Evolutionary conservation across 306 rosid species (phyloP).

Genomic region (Potentilla sterilis): DNA sequence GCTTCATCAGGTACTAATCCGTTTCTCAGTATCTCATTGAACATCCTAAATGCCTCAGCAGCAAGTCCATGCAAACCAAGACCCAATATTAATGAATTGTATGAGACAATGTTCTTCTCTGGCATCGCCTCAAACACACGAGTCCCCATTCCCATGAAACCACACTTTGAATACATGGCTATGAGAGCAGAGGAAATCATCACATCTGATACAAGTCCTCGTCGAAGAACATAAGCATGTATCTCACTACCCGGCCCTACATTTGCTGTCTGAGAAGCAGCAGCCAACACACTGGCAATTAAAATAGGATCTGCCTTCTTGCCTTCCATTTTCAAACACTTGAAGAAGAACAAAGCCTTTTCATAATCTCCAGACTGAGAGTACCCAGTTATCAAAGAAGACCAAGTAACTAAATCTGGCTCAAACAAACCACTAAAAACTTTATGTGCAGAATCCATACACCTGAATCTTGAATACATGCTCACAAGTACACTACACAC

Average conservation of each 20-base stretch:
- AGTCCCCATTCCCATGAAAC: slow-evolving; percentile 58
- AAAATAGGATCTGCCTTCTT: slow-evolving; percentile 66
- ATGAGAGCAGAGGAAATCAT: slow-evolving; percentile 75
- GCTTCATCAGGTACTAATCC: slow-evolving; percentile 64
- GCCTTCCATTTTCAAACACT: slow-evolving; percentile 47
- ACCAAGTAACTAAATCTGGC: slow-evolving; percentile 87
- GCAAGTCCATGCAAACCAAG: slow-evolving; percentile 79
- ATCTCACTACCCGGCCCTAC: slow-evolving; percentile 58
- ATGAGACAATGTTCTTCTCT: slow-evolving; percentile 55
- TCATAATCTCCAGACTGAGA: slow-evolving; percentile 57
- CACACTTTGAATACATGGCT: slow-evolving; percentile 82
- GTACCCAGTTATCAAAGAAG: slow-evolving; percentile 76
- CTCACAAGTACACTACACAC: slow-evolving; percentile 69
- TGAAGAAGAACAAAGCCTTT: slow-evolving; percentile 52
- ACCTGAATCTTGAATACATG: slow-evolving; percentile 77
- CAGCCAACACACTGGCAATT: slow-evolving; percentile 69
- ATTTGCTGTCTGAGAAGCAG: slow-evolving; percentile 56
- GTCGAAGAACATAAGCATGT: slow-evolving; percentile 69
- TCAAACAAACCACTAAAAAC: slow-evolving; percentile 53
- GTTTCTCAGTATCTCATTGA: slow-evolving; percentile 46
- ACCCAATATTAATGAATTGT: slow-evolving; percentile 72
- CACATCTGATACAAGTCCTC: slow-evolving; percentile 60
- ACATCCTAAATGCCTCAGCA: slow-evolving; percentile 53
- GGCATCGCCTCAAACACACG: slow-evolving; percentile 54
- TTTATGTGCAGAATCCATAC: slow-evolving; percentile 55